Evolutionary conservation across 1,284 basidiomycete species (phyloP), one percentile per base, ranked within the genome.

Genomic region (Irpex lacteus): DNA sequence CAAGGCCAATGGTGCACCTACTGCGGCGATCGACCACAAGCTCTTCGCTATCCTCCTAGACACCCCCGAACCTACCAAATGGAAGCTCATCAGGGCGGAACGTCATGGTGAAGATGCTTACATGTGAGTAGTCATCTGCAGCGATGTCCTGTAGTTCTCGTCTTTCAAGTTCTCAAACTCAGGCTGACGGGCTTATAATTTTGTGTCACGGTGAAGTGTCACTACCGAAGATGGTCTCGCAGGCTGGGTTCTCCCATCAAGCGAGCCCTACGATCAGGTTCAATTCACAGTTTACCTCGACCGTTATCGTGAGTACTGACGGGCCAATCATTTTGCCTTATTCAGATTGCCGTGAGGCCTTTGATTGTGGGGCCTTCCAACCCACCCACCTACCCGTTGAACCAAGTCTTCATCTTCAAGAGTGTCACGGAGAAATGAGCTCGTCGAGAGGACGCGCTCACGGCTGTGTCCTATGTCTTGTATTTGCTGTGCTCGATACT

Each of bases 371-470:
- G 59, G 7, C 59, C 59, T 19, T 60, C 59, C n/a, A 18, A 40
- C 13, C 59, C 59, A 9, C 59, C 59, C 13, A 47, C 44, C 59
- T 60, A 60, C 59, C 59, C 59, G 44, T 37, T 37, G 36, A 60
- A 15, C 59, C 9, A 60, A 37, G 59, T 60, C 32, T 60, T 60
- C 59, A 60, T 44, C 21, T 60, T 60, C 59, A 60, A 44, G 19
- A 34, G 15, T 37, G 37, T 50, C 26, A 34, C 3, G 7, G 32
- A 34, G 32, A 6, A 34, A 5, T 34, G 32, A 34, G 32, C 5
- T 6, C 32, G 32, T 34, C 32, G 32, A 34, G 32, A 34, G 32
- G 32, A 6, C 32, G 32, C 32, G 32, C 32, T 34, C 5, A 34
- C 32, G 32, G 32, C 32, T 34, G 32, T 34, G 32, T 34, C 32